These are phyloP conservation scores for Oryza officinalis DNA, from an alignment of 176 grass and related monocot species.

Conservation along the genomic window DNA sequence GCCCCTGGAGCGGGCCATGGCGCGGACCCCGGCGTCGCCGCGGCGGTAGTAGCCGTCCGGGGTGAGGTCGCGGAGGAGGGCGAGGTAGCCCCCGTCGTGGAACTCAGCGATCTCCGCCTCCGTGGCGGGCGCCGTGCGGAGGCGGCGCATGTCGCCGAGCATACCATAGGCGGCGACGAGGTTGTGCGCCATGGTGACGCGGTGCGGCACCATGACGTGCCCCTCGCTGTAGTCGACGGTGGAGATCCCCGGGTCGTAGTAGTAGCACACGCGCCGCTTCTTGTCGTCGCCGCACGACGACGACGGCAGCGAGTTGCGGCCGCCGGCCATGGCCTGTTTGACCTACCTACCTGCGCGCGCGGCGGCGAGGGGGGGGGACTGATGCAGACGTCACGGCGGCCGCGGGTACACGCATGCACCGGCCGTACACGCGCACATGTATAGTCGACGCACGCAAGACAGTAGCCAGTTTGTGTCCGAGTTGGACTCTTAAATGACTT, in stretches of 20 bases:
- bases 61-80: conserved; percentile 41
- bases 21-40: neutral
- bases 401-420: no score
- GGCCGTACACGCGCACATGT: neutral
- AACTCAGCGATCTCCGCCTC: conserved; percentile 47
- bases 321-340: neutral
- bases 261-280: conserved; percentile 76
- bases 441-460: neutral
- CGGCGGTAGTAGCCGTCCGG: conserved; percentile 29
- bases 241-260: conserved; percentile 62
- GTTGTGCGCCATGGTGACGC: conserved; percentile 61
- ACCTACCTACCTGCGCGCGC: neutral
- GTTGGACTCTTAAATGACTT: neutral
- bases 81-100: conserved; percentile 48
- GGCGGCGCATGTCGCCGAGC: conserved; percentile 38
- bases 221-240: conserved; percentile 56
- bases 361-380: no score
- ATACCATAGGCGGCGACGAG: conserved; percentile 53
- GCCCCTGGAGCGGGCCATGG: neutral
- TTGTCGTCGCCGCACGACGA: conserved; percentile 43
- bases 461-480: neutral
- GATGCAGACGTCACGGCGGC: no score
- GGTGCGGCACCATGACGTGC: conserved; percentile 69
- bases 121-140: conserved; percentile 36
- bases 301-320: conserved; percentile 57